phyloP scores from a whole-genome alignment of 768 basidiomycete species.

The Mycena crocata region DNA sequence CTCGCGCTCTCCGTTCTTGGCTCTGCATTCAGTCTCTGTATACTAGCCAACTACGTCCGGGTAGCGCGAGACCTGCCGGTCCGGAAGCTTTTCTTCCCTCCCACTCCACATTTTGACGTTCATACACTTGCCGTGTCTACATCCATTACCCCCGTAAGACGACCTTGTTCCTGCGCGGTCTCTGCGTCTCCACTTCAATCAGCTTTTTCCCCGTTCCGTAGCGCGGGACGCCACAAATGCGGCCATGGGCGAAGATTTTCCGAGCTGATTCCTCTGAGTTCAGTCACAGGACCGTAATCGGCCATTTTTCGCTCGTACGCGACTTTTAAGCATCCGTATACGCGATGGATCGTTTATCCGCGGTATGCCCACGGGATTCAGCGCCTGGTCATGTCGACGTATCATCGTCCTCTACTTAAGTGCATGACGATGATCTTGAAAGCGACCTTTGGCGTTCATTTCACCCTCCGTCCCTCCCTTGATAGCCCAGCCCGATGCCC shows the following conservation, averaged over 20 bases:
- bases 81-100: background rate
- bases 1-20: no score
- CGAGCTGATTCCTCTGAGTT: conserved; percentile 17
- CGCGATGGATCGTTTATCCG: conserved; percentile 28
- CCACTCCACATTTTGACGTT: conserved; percentile 39
- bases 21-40: no score
- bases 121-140: background rate
- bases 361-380: conserved; percentile 29
- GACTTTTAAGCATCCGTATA: conserved; percentile 8
- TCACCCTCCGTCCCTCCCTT: conserved; percentile 3
- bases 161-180: background rate
- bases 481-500: conserved; percentile 30
- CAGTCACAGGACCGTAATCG: conserved; percentile 24
- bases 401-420: conserved; percentile 10
- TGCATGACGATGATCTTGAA: conserved; percentile 7
- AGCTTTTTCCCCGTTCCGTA: background rate
- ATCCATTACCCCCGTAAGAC: no score
- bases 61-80: background rate
- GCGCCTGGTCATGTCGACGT: conserved; percentile 20
- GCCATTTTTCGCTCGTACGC: conserved; percentile 28
- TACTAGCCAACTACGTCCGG: no score
- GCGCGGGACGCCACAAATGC: conserved; percentile 1
- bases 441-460: conserved; percentile 11
- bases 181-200: background rate
- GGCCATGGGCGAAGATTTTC: conserved; percentile 24